These are phyloP conservation scores for Coprinellus micaceus DNA, from an alignment of 768 basidiomycete genomes.

Conservation along the genomic window DNA sequence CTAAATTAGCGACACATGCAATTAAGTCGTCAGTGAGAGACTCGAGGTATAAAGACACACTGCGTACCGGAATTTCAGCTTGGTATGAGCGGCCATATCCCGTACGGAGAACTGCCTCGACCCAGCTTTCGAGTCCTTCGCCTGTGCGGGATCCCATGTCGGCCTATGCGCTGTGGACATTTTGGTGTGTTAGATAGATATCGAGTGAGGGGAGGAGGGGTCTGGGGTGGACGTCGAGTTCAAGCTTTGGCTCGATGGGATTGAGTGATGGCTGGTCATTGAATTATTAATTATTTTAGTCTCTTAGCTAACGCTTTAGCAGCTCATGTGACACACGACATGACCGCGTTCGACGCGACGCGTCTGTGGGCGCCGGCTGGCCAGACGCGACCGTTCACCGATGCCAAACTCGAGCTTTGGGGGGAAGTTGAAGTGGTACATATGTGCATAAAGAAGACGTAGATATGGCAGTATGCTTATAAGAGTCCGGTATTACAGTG, in stretches of 20 bases:
- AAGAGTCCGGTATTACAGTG: not conserved
- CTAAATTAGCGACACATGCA: conserved; percentile 30
- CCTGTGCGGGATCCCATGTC: conserved; percentile 97
- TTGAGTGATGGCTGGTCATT: not conserved
- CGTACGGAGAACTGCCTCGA: conserved; percentile 90
- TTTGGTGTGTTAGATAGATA: conserved; percentile 7
- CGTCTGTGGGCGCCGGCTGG: not conserved
- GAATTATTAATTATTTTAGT: not conserved
- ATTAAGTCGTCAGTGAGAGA: not conserved
- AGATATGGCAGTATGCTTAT: not conserved
- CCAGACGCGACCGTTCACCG: not conserved
- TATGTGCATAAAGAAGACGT: not conserved
- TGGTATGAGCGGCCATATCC: conserved; percentile 93
- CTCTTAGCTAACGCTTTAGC: not conserved
- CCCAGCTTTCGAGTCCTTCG: conserved; percentile 86
- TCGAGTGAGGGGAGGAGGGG: not conserved
- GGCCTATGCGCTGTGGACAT: conserved; percentile 94
- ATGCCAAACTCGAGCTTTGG: not conserved
- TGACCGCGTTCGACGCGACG: conserved; percentile 6
- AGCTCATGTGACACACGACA: conserved; percentile 1
- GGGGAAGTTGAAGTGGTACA: not conserved
- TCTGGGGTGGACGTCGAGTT: conserved; percentile 2
- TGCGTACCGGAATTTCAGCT: conserved; percentile 90
- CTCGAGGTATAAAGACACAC: not conserved
- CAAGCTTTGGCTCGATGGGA: not conserved